Base-by-base conservation (phyloP, 2,329 filamentous ascomycete species). In the Aspergillus sp. region DNA sequence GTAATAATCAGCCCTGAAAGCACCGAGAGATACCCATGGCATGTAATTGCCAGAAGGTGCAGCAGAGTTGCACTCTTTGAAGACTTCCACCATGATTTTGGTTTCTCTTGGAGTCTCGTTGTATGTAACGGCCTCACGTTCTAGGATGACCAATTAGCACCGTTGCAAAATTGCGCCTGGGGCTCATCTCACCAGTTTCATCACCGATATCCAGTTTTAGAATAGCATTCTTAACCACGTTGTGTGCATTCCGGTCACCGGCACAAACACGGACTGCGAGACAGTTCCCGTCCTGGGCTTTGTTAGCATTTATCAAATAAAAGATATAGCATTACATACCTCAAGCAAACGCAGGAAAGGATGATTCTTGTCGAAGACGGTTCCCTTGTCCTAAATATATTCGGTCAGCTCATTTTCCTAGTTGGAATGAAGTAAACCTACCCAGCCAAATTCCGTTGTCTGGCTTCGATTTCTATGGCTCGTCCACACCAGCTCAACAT, bases 391-490 rank as follows among this genome's bases (percentile, higher is more conserved):
- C 25, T 27, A 12, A 4, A 12, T 12, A 27, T 27, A 9, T 27
- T 27, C 25, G 10, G 25, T 27, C 25, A 27, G 10, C 10, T 12
- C 25, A 12, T 12, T 27, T 10, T 27, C 9, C 10, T 27, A 9
- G 12, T 27, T 3, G 10, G 10, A 27, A 27, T 27, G 9, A 12
- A 27, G 25, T 27, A 27, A 27, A 27, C 25, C 3, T 27, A 27
- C 25, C 46, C 46, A 48, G 30, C 20, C 46, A 46, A 46, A 49
- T 13, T 49, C 43, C 3, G 27, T 39, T 5, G 43, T 42, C 17
- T 39, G 44, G 9, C 46, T 41, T 3, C 37, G 20, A 25, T 49
- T 49, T 7, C 44, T 46, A 30, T 49, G 47, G 15, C 47, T 49
- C 43, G 33, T 12, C 47, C 47, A 49, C 13, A 49, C 44, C 9